phyloP scores from a whole-genome alignment of 257 asterid species.

The Jacaranda mimosifolia region DNA sequence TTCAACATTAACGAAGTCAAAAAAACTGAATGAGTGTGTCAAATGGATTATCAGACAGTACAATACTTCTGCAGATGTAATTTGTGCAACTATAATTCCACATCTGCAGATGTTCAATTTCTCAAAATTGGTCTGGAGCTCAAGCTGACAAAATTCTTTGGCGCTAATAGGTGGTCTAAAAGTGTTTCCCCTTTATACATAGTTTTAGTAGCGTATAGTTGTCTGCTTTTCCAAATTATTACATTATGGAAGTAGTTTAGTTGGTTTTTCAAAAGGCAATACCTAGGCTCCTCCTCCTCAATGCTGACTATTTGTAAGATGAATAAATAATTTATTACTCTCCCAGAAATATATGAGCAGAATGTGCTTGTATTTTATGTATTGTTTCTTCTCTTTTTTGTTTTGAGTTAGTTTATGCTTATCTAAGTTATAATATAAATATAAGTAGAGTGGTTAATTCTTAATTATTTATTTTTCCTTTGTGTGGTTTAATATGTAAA shows the following conservation, averaged over 20 bases:
- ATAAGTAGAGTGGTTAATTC: too few relatives aligned
- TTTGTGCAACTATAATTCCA: not conserved
- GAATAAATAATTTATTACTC: not conserved
- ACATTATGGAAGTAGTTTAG: not conserved
- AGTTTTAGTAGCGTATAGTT: not conserved
- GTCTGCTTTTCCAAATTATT: slow-evolving; percentile 1
- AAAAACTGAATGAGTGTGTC: not conserved
- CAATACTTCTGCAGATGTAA: not conserved
- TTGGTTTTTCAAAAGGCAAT: not conserved
- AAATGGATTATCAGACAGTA: slow-evolving; percentile 8
- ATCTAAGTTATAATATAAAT: too few relatives aligned
- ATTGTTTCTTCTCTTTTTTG: too few relatives aligned
- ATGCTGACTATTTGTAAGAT: not conserved
- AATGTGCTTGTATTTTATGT: not conserved
- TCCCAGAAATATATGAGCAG: not conserved
- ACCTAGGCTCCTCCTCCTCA: not conserved
- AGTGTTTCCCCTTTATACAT: slow-evolving; percentile 28
- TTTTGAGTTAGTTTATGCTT: too few relatives aligned
- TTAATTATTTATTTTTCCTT: too few relatives aligned
- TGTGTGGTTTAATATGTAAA: too few relatives aligned
- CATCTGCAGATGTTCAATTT: slow-evolving; percentile 7
- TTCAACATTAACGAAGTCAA: slow-evolving; percentile 35
- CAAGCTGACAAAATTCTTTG: slow-evolving; percentile 15
- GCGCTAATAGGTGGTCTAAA: not conserved
- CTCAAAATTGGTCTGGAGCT: not conserved